phyloP scores from a whole-genome alignment of 2,329 filamentous ascomycete species.

The Xylariaceae sp. region DNA sequence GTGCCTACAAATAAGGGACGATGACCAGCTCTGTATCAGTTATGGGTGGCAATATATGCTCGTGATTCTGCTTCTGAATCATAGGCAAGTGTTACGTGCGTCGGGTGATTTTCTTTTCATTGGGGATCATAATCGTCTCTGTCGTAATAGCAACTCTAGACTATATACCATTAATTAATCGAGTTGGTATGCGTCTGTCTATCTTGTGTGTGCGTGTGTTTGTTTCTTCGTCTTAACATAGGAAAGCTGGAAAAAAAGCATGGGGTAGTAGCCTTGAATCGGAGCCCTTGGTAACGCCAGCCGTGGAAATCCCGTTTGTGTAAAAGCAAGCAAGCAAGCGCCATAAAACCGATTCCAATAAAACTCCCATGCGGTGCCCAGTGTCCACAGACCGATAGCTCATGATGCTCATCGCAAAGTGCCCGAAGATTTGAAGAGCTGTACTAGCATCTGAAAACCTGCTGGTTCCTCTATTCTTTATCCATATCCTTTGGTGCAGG shows the following conservation, averaged over 20 bases:
- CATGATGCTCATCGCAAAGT: background rate
- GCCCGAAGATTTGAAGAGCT: background rate
- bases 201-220: background rate
- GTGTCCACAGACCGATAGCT: background rate
- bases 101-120: background rate
- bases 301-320: constrained; percentile 16
- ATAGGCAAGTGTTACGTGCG: too few relatives aligned
- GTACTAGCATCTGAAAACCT: background rate
- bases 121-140: background rate
- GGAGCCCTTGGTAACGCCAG: constrained; percentile 16
- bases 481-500: constrained; percentile 93
- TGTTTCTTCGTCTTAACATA: background rate
- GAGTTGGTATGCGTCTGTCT: background rate
- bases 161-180: background rate
- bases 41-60: background rate
- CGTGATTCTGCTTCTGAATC: background rate
- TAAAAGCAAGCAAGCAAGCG: constrained; percentile 1
- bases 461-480: constrained; percentile 44
- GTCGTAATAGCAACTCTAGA: background rate
- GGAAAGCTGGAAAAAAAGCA: constrained; percentile 1
- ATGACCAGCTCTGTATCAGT: background rate
- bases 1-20: background rate
- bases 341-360: constrained; percentile 10
- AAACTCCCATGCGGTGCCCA: background rate
- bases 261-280: constrained; percentile 6